These are phyloP conservation scores for Zygoascus tannicola DNA, from an alignment of 805 yeast genomes.

Conservation along the genomic window DNA sequence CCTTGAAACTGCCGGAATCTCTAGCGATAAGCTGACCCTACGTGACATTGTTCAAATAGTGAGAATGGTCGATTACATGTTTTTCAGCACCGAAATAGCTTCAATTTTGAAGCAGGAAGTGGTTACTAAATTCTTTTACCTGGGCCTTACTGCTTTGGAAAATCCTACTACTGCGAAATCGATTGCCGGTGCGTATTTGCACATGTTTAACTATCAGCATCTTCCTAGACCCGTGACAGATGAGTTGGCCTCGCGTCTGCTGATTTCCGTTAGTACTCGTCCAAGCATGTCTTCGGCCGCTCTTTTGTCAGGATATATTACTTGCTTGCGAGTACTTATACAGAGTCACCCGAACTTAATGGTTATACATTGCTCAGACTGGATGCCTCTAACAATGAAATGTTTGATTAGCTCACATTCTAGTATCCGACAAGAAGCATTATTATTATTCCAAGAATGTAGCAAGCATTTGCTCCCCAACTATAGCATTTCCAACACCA, in stretches of 20 bases:
- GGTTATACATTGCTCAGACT: conserved; percentile 9
- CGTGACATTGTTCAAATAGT: conserved; percentile 12
- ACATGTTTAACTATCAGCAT: conserved; percentile 15
- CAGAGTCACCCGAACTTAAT: conserved; percentile 8
- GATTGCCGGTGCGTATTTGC: conserved; percentile 16
- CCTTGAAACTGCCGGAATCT: conserved; percentile 8
- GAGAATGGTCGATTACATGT: conserved; percentile 16
- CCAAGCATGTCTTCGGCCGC: conserved; percentile 13
- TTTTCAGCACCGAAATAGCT: conserved; percentile 14
- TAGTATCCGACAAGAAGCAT: conserved; percentile 12
- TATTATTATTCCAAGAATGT: conserved; percentile 12
- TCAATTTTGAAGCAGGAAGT: conserved; percentile 10
- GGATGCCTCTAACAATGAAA: conserved; percentile 14
- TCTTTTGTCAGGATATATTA: conserved; percentile 12
- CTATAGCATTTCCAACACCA: background rate
- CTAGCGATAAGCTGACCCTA: conserved; percentile 9
- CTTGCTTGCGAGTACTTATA: conserved; percentile 10
- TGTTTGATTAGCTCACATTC: conserved; percentile 8
- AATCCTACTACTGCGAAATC: conserved; percentile 10
- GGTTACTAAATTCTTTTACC: conserved; percentile 12
- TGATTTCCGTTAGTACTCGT: conserved; percentile 9
- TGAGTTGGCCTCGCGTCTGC: conserved; percentile 13
- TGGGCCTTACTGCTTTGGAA: conserved; percentile 14
- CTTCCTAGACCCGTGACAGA: conserved; percentile 11
- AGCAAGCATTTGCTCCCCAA: conserved; percentile 10